Evolutionary conservation across 345 rosid species (phyloP).

Genomic region (Eucalyptus polyanthemos): DNA sequence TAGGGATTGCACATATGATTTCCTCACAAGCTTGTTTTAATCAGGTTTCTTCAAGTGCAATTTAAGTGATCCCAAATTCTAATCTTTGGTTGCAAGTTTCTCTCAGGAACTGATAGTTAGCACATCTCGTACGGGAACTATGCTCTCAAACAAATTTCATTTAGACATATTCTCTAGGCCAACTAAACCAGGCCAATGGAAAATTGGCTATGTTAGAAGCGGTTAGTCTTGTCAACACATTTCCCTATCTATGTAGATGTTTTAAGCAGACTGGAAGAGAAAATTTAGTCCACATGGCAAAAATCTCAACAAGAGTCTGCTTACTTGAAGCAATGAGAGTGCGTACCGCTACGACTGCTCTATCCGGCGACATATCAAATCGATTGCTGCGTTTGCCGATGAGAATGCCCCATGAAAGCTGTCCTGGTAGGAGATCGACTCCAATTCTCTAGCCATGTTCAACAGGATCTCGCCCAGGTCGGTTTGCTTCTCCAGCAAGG

Average conservation of each 20-base stretch:
- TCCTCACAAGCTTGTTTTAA: neutral
- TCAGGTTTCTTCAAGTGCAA: neutral
- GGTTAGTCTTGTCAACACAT: neutral
- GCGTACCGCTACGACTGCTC: constrained; percentile 3
- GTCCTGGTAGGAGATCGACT: constrained; percentile 65
- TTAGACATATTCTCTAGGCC: neutral
- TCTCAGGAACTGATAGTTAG: neutral
- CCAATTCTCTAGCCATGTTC: constrained; percentile 62
- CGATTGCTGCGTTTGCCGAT: constrained; percentile 67
- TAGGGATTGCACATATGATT: neutral
- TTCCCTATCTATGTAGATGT: neutral
- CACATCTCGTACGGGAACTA: neutral
- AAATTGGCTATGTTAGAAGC: neutral
- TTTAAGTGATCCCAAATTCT: neutral
- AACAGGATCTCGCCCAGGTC: constrained; percentile 73
- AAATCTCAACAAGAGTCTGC: neutral
- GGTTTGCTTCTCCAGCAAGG: constrained; percentile 39
- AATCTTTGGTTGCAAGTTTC: neutral
- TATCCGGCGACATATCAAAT: constrained; percentile 49
- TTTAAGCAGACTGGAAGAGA: neutral
- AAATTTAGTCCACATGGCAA: neutral
- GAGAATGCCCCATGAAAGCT: constrained; percentile 96
- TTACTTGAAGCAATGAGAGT: neutral
- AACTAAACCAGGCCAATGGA: neutral
- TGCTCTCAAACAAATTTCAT: neutral